These are phyloP conservation scores for Orbilia quercus DNA, from an alignment of 2,329 filamentous ascomycete genomes.

Conservation along the genomic window DNA sequence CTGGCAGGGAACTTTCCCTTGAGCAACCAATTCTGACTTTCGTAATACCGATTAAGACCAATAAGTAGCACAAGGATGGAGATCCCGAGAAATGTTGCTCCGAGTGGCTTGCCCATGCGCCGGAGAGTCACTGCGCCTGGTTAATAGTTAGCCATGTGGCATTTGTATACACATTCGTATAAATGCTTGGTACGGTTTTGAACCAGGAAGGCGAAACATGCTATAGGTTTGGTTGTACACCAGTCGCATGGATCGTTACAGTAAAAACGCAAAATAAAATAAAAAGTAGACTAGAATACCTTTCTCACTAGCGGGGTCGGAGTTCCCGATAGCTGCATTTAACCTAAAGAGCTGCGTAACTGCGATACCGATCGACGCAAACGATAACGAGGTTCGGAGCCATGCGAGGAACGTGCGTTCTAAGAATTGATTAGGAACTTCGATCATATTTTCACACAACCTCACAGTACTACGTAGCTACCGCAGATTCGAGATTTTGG, in stretches of 20 bases:
- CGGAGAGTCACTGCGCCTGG: constrained; percentile 66
- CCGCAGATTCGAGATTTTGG: neutral
- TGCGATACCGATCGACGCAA: constrained; percentile 80
- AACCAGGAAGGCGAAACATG: too few relatives aligned
- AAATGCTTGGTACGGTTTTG: too few relatives aligned
- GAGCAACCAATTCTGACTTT: constrained; percentile 82
- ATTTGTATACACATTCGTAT: constrained; percentile 46
- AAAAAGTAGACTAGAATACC: constrained; percentile 48
- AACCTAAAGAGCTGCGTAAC: constrained; percentile 86
- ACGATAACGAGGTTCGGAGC: constrained; percentile 83
- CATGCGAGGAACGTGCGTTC: constrained; percentile 87
- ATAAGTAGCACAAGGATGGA: constrained; percentile 79
- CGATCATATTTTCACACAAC: neutral
- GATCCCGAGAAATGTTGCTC: constrained; percentile 79
- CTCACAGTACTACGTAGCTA: too few relatives aligned
- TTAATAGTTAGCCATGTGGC: constrained; percentile 54
- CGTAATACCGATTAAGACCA: constrained; percentile 79
- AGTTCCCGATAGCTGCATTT: constrained; percentile 71
- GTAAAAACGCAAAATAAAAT: too few relatives aligned
- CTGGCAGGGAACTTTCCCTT: constrained; percentile 82
- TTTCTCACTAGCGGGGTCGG: constrained; percentile 52
- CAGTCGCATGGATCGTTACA: constrained; percentile 58
- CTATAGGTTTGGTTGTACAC: too few relatives aligned
- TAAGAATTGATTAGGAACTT: constrained; percentile 62
- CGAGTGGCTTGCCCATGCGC: constrained; percentile 77